Percentiles rank a stretch among this genome's conserved stretches.
Evolutionary conservation across 192 early-diverging fungal genomes (phyloP).

Genomic region (Spinellus fusiger): DNA sequence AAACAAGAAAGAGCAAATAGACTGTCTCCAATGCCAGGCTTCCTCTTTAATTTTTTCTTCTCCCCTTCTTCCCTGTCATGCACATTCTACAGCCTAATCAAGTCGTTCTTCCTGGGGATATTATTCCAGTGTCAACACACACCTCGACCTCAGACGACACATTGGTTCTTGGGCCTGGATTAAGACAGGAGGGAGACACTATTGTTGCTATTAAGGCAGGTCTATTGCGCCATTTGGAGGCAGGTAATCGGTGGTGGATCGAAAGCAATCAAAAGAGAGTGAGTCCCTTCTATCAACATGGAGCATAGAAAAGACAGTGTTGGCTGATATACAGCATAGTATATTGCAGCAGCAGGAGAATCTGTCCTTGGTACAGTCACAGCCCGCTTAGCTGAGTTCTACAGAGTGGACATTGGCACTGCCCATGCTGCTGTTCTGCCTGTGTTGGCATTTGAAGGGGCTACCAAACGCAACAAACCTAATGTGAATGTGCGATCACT

Average conservation of each 20-base stretch:
- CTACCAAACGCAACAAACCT: constrained; percentile 86
- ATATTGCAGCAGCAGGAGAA: constrained; percentile 82
- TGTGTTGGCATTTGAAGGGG: constrained; percentile 88
- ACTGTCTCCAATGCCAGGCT: background rate
- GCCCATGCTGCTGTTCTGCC: constrained; percentile 79
- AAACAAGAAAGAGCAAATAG: background rate
- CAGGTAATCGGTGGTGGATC: constrained; percentile 62
- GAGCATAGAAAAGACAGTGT: too few species aligned
- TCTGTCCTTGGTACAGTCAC: constrained; percentile 81
- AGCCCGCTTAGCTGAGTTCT: constrained; percentile 65
- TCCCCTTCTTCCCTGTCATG: background rate
- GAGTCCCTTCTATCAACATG: constrained; percentile 16
- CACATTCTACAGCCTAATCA: constrained; percentile 9
- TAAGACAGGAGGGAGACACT: constrained; percentile 60
- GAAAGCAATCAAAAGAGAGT: constrained; percentile 75
- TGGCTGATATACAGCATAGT: constrained; percentile 41
- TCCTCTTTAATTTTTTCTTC: background rate
- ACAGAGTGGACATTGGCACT: constrained; percentile 90
- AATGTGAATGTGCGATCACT: constrained; percentile 69
- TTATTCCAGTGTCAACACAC: constrained; percentile 28
- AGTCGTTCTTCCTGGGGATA: constrained; percentile 53
- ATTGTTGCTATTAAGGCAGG: constrained; percentile 72
- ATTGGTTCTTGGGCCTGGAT: constrained; percentile 77
- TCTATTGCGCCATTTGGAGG: constrained; percentile 47
- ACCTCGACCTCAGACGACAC: constrained; percentile 18